A percentile compares a stretch with the other conserved stretches of the same genome.
Evolutionary conservation across 306 rosid species (phyloP).

Genomic region (Sophora flavescens): DNA sequence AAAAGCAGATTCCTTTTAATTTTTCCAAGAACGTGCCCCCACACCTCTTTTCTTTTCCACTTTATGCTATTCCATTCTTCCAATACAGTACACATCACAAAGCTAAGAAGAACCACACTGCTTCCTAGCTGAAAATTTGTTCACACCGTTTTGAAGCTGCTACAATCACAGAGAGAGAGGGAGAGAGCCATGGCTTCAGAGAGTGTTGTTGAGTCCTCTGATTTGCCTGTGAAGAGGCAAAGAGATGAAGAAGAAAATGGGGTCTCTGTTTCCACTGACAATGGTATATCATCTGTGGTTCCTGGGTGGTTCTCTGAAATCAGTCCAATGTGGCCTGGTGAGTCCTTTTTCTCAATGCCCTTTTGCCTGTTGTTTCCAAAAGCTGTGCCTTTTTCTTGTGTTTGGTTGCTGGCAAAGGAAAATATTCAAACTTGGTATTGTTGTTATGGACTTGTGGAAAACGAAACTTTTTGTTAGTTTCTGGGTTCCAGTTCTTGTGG

Average conservation of each 20-base stretch:
- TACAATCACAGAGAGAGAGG: constrained; percentile 3
- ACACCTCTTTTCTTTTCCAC: constrained; percentile 3
- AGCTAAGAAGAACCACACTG: constrained; percentile 28
- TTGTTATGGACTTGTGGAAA: constrained; percentile 29
- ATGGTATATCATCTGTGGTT: constrained; percentile 71
- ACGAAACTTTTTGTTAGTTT: constrained; percentile 1
- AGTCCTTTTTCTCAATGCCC: constrained; percentile 41
- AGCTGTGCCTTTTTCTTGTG: constrained; percentile 16
- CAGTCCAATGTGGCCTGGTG: constrained; percentile 99
- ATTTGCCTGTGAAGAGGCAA: constrained; percentile 66
- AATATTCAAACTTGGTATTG: not conserved
- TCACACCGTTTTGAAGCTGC: not conserved
- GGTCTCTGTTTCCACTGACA: constrained; percentile 43
- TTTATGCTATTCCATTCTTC: constrained; percentile 46
- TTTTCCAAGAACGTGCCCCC: constrained; percentile 38
- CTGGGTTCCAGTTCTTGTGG: constrained; percentile 9
- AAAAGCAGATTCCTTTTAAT: constrained; percentile 52
- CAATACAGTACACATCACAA: constrained; percentile 48
- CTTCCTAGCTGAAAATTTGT: not conserved
- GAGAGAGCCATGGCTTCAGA: constrained; percentile 63
- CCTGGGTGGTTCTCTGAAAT: constrained; percentile 99
- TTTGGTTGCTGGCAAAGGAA: constrained; percentile 37
- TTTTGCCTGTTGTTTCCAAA: constrained; percentile 19
- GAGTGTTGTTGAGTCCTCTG: constrained; percentile 45
- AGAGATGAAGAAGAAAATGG: constrained; percentile 70